These are phyloP conservation scores for Chara braunii DNA, from an alignment of 139 green algal species.

Conservation along the genomic window DNA sequence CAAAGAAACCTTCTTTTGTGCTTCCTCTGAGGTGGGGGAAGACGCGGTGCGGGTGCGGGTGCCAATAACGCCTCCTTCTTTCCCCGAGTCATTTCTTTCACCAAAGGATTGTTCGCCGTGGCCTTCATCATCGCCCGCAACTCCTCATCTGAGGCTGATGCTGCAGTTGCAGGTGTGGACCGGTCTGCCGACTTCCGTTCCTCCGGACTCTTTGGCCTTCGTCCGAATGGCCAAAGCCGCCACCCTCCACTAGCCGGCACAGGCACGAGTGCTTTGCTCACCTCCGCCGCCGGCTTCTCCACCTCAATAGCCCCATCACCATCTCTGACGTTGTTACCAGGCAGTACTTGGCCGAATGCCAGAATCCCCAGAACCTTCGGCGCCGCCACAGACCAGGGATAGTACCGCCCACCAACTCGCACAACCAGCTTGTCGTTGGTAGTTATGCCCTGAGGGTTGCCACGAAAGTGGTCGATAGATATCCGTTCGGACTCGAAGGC, in stretches of 20 bases:
- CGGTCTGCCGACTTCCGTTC: too few relatives aligned
- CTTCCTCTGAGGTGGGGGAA: too few relatives aligned
- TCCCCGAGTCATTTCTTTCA: too few relatives aligned
- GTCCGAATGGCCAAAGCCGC: slow-evolving; percentile 22
- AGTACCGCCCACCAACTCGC: slow-evolving; percentile 24
- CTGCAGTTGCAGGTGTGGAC: too few relatives aligned
- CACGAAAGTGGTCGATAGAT: slow-evolving; percentile 15
- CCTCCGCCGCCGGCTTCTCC: slow-evolving; percentile 10
- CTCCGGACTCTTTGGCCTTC: background rate
- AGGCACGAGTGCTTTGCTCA: too few relatives aligned
- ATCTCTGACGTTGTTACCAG: background rate
- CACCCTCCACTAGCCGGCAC: slow-evolving; percentile 4
- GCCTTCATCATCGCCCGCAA: too few relatives aligned
- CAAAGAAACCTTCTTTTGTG: background rate
- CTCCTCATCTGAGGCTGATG: too few relatives aligned
- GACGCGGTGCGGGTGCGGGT: too few relatives aligned
- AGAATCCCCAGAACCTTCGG: slow-evolving; percentile 28
- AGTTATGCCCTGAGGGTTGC: background rate
- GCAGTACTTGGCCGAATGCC: slow-evolving; percentile 24
- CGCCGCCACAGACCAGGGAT: slow-evolving; percentile 20
- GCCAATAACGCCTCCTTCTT: too few relatives aligned
- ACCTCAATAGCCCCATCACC: slow-evolving; percentile 32
- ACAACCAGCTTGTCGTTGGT: slow-evolving; percentile 25
- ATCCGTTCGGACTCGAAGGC: slow-evolving; percentile 16
- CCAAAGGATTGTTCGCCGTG: too few relatives aligned